Percentiles rank a stretch among this genome's conserved stretches.
Conservation (phyloP, 108 stramenopile genomes). For the Skeletonema menzelii region DNA sequence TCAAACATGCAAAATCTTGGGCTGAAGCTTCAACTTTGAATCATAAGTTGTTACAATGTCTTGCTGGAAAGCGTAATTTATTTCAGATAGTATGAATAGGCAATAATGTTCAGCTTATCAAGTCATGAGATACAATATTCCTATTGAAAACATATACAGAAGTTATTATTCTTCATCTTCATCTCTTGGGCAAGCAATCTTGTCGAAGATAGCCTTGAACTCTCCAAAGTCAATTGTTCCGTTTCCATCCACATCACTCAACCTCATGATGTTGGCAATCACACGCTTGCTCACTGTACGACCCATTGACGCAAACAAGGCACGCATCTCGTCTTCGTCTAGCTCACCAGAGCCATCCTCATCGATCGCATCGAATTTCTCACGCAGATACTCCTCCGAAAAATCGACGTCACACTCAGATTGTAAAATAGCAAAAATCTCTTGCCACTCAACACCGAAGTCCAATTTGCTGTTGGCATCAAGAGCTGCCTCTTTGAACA, state of each 20-base stretch:
- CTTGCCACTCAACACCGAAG: constrained; percentile 22
- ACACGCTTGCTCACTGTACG: constrained; percentile 8
- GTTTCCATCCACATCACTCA: constrained; percentile 16
- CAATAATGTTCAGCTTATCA: too few species aligned
- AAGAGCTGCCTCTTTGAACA: constrained; percentile 22
- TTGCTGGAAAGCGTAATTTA: too few species aligned
- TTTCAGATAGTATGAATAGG: too few species aligned
- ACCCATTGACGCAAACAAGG: constrained; percentile 6
- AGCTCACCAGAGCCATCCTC: constrained; percentile 17
- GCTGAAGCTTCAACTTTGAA: too few species aligned
- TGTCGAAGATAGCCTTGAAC: constrained; percentile 9
- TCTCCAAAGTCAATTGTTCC: constrained; percentile 23
- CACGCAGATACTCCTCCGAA: constrained; percentile 4
- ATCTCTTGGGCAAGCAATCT: neutral
- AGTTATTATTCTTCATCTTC: neutral
- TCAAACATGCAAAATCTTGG: too few species aligned
- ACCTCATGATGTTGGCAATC: constrained; percentile 10
- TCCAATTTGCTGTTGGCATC: constrained; percentile 18
- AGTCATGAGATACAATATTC: too few species aligned
- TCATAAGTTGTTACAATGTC: too few species aligned
- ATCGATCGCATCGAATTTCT: constrained; percentile 7
- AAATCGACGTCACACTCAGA: constrained; percentile 1
- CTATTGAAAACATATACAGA: neutral
- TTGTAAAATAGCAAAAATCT: constrained; percentile 1
- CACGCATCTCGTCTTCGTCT: constrained; percentile 12